Evolutionary conservation across 176 grass and related monocot genomes (phyloP).

Genomic region (Ensete glaucum): DNA sequence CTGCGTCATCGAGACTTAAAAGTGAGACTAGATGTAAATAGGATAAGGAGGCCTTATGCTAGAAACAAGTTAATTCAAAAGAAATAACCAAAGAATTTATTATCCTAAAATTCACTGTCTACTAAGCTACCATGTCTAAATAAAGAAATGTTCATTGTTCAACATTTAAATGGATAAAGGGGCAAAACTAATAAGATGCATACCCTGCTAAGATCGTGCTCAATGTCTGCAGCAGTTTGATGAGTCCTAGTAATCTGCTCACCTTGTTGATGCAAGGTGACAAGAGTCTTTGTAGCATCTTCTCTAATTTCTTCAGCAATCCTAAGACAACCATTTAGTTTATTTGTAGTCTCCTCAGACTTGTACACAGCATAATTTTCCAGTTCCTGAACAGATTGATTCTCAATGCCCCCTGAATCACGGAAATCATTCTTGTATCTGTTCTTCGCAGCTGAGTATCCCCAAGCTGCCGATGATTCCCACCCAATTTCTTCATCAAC

Average conservation of each 20-base stretch:
- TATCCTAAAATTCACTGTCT: too few species aligned
- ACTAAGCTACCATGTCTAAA: background rate
- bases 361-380: slow-evolving; percentile 59
- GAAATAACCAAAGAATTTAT: too few species aligned
- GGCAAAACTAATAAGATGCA: background rate
- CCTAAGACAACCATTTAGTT: slow-evolving; percentile 71
- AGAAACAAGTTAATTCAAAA: too few species aligned
- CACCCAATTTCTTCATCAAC: background rate
- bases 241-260: slow-evolving; percentile 78
- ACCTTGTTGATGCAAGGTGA: slow-evolving; percentile 71
- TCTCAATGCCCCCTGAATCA: slow-evolving; percentile 23
- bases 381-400: slow-evolving; percentile 65
- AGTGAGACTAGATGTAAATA: too few species aligned
- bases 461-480: background rate
- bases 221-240: slow-evolving; percentile 56
- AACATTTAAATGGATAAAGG: too few species aligned
- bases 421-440: slow-evolving; percentile 16
- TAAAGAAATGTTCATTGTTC: too few species aligned
- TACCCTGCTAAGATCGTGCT: slow-evolving; percentile 87
- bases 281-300: slow-evolving; percentile 65
- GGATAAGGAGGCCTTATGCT: too few species aligned
- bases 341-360: slow-evolving; percentile 51
- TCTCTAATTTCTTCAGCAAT: slow-evolving; percentile 85
- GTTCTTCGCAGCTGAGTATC: slow-evolving; percentile 9
- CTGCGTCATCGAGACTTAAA: too few species aligned